These are phyloP conservation scores for Aegle marmelos DNA, from an alignment of 345 rosid species.

Conservation along the genomic window DNA sequence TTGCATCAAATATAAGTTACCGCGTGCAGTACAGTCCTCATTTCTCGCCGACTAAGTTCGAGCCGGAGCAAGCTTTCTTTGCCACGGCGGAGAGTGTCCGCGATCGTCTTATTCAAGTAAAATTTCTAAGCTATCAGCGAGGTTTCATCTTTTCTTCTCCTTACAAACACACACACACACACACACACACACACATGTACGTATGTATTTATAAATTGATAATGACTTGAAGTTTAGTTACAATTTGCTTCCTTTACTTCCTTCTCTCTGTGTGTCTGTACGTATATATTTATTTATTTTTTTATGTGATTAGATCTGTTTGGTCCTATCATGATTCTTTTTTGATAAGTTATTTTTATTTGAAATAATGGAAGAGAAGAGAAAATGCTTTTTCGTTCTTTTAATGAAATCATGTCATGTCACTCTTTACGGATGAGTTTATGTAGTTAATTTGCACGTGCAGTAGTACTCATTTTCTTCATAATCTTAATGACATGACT, in stretches of 20 bases:
- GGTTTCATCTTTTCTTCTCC: background rate
- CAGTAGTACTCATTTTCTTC: background rate
- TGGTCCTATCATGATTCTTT: background rate
- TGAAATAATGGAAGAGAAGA: too few relatives aligned
- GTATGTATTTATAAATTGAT: background rate
- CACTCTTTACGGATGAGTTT: too few relatives aligned
- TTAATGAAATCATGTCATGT: too few relatives aligned
- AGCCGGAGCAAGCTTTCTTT: slow-evolving; percentile 79
- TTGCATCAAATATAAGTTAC: slow-evolving; percentile 78
- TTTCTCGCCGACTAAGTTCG: slow-evolving; percentile 91
- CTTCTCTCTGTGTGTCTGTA: too few relatives aligned
- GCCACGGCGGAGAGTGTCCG: slow-evolving; percentile 90
- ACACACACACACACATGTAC: too few relatives aligned
- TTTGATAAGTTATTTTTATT: background rate
- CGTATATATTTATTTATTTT: too few relatives aligned
- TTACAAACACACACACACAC: too few relatives aligned
- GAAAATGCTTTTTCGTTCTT: too few relatives aligned
- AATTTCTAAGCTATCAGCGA: background rate
- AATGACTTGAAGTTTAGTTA: background rate
- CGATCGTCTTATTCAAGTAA: slow-evolving; percentile 80
- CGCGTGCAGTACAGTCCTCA: slow-evolving; percentile 83
- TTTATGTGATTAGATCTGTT: background rate
- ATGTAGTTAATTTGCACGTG: too few relatives aligned
- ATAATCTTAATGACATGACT: background rate
- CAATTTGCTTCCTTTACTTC: background rate